Evolutionary conservation across 2,329 filamentous ascomycete genomes (phyloP).

Genomic region (Cryphonectria nitschkei): DNA sequence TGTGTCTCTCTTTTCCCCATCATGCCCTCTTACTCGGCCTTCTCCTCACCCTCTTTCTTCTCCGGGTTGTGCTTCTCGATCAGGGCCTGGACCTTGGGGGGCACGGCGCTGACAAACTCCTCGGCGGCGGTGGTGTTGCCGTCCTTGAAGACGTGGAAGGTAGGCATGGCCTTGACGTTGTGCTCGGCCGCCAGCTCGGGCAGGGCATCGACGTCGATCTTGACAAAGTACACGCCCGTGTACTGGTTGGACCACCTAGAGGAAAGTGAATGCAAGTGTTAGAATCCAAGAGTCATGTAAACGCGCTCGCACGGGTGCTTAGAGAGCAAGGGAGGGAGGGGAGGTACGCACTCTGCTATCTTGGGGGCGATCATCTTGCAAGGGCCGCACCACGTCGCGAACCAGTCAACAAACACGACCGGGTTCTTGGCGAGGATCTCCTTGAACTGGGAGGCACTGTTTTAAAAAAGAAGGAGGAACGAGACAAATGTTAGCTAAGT

Average conservation of each 20-base stretch:
- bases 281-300: neutral
- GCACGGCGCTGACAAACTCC: constrained; percentile 82
- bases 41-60: constrained; percentile 20
- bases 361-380: constrained; percentile 89
- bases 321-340: neutral
- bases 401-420: constrained; percentile 81
- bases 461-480: neutral
- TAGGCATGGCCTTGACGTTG: constrained; percentile 88
- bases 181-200: constrained; percentile 76
- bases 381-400: constrained; percentile 90
- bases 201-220: constrained; percentile 88
- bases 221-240: constrained; percentile 70
- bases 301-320: too few species aligned
- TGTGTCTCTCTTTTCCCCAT: neutral
- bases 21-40: constrained; percentile 24
- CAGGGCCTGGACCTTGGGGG: constrained; percentile 62
- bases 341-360: constrained; percentile 63
- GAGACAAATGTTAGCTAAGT: neutral
- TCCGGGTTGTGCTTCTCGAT: constrained; percentile 36
- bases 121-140: constrained; percentile 73
- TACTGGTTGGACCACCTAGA: constrained; percentile 63
- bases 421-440: constrained; percentile 43
- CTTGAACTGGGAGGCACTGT: constrained; percentile 38
- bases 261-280: neutral
- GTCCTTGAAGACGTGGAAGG: constrained; percentile 82